phyloP scores from a whole-genome alignment of 225 moss, liverwort and hornwort genomes.

The Pseudoscleropodium purum region DNA sequence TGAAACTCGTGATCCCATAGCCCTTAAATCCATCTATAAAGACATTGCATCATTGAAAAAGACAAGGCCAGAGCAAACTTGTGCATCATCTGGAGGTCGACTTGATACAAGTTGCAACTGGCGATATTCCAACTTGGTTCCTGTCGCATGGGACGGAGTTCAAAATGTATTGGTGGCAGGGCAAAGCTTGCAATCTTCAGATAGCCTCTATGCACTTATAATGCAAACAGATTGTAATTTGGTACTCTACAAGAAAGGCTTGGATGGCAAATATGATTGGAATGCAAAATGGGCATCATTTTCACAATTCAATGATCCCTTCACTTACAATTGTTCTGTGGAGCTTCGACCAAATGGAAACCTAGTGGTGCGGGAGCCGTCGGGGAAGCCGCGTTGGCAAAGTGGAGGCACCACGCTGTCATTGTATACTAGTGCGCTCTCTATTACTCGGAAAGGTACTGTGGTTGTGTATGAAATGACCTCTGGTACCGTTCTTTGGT shows the following conservation, averaged over 20 bases:
- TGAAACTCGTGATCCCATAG: background rate
- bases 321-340: slow-evolving; percentile 6
- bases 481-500: slow-evolving; percentile 10
- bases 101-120: slow-evolving; percentile 10
- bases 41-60: background rate
- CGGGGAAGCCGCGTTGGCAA: slow-evolving; percentile 1
- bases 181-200: slow-evolving; percentile 4
- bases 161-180: slow-evolving; percentile 17
- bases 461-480: slow-evolving; percentile 22
- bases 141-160: slow-evolving; percentile 19
- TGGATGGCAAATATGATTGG: slow-evolving; percentile 6
- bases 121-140: slow-evolving; percentile 22
- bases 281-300: slow-evolving; percentile 22
- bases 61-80: background rate
- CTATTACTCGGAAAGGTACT: background rate
- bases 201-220: background rate
- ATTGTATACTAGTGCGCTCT: background rate
- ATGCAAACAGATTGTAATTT: slow-evolving; percentile 41
- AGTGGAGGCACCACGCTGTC: background rate
- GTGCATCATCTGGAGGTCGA: background rate
- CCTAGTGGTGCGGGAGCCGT: slow-evolving; percentile 11
- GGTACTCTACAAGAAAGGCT: slow-evolving; percentile 14
- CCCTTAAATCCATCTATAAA: background rate
- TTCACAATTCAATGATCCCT: slow-evolving; percentile 14
- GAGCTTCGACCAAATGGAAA: slow-evolving; percentile 29